Percentiles rank a stretch among this genome's conserved stretches.
Evolutionary conservation across 495 filamentous ascomycete genomes (phyloP).

Genomic region (Hypoxylon perforatum): DNA sequence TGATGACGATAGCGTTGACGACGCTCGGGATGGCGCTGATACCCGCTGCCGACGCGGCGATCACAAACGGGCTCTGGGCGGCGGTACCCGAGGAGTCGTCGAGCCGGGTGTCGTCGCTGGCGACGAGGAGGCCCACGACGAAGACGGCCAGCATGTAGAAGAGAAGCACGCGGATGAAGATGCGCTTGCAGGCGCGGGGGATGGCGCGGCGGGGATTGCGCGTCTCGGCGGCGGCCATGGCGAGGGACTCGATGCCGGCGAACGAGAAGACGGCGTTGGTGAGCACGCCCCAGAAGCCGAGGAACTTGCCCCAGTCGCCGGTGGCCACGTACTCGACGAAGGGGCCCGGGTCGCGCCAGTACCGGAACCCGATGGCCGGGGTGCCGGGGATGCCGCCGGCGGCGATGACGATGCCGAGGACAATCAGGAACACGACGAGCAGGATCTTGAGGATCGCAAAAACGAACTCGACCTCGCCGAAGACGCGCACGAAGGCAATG

Average conservation of each 20-base stretch:
- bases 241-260: constrained; percentile 66
- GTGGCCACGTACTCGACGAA: constrained; percentile 60
- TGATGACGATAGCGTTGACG: constrained; percentile 76
- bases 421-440: constrained; percentile 62
- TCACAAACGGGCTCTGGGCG: constrained; percentile 77
- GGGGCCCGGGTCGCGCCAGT: constrained; percentile 64
- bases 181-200: constrained; percentile 61
- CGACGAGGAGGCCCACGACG: constrained; percentile 73
- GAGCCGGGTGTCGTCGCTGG: constrained; percentile 67
- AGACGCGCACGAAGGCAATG: constrained; percentile 63
- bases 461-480: constrained; percentile 67
- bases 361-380: constrained; percentile 54
- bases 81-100: constrained; percentile 60
- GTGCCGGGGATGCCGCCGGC: constrained; percentile 69
- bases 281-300: constrained; percentile 70
- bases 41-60: constrained; percentile 74
- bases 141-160: constrained; percentile 72
- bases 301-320: constrained; percentile 46
- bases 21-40: constrained; percentile 70
- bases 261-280: constrained; percentile 70
- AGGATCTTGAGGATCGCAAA: constrained; percentile 69
- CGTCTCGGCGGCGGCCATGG: constrained; percentile 73
- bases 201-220: constrained; percentile 65
- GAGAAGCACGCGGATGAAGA: constrained; percentile 62
- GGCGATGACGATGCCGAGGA: constrained; percentile 63